phyloP scores from a whole-genome alignment of 139 green algal species.

The Chlamydomonas sphaeroides region DNA sequence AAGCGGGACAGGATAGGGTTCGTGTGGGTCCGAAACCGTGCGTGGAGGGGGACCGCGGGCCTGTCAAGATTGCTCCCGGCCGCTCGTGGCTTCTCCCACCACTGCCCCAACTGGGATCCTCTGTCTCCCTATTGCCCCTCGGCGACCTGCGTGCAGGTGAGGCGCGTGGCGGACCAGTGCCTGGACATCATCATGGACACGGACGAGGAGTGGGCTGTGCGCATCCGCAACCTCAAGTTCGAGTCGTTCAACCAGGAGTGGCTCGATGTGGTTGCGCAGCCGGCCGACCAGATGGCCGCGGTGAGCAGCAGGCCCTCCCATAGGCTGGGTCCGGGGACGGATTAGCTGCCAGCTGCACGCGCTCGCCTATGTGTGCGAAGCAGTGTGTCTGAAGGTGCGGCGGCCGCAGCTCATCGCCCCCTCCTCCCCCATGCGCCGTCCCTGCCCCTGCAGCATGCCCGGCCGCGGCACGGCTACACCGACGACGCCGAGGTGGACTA shows the following conservation, averaged over 20 bases:
- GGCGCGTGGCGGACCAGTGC: conserved; percentile 63
- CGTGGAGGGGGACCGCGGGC: too few species aligned
- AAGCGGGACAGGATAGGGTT: too few species aligned
- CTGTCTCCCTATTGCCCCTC: too few species aligned
- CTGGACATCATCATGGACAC: conserved; percentile 78
- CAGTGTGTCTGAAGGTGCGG: too few species aligned
- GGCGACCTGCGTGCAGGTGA: conserved; percentile 5
- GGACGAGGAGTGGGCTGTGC: conserved; percentile 71
- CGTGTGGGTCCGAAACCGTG: too few species aligned
- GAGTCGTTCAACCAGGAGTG: conserved; percentile 87
- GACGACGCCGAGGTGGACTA: conserved; percentile 54
- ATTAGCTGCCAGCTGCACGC: too few species aligned
- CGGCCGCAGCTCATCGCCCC: not conserved
- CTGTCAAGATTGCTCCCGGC: too few species aligned
- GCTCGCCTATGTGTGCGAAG: too few species aligned
- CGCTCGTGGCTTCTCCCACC: too few species aligned
- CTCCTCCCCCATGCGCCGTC: not conserved
- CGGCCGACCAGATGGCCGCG: conserved; percentile 50
- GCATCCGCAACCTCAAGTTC: conserved; percentile 84
- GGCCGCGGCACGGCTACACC: conserved; percentile 35
- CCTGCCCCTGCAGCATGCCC: conserved; percentile 4
- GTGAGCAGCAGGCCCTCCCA: too few species aligned
- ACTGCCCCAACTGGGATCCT: not conserved
- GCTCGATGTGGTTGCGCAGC: conserved; percentile 66
- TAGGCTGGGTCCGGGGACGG: too few species aligned